phyloP scores from a whole-genome alignment of 2,329 filamentous ascomycete genomes.

The Pestalotiopsis sp. region DNA sequence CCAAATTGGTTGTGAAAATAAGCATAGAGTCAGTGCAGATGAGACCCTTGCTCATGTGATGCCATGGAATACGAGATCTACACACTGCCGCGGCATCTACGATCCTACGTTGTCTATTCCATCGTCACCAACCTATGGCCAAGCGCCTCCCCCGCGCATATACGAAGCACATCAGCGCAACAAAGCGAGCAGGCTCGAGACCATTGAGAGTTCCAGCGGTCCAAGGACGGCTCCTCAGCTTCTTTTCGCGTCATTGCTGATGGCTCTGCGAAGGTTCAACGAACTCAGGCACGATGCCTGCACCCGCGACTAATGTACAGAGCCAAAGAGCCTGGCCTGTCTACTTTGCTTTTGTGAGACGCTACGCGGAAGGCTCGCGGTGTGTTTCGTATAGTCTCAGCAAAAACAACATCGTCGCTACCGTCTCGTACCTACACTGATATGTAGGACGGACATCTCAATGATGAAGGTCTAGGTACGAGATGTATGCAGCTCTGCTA shows the following conservation, averaged over 20 bases:
- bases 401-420: not conserved
- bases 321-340: not conserved
- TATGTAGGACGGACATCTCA: not conserved
- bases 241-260: not conserved
- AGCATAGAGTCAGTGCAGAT: not conserved
- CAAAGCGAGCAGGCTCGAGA: not conserved
- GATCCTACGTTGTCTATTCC: constrained; percentile 1
- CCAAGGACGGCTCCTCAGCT: not conserved
- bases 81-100: not conserved
- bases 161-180: not conserved
- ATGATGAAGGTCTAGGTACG: not conserved
- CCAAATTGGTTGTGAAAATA: constrained; percentile 7
- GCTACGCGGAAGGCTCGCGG: not conserved
- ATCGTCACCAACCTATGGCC: not conserved
- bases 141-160: constrained; percentile 5
- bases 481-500: not conserved
- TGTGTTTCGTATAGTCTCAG: not conserved
- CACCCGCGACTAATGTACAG: not conserved
- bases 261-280: not conserved
- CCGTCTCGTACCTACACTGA: not conserved
- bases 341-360: not conserved
- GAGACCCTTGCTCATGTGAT: not conserved
- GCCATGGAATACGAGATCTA: constrained; percentile 6
- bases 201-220: not conserved
- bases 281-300: not conserved